These are phyloP conservation scores for Amaranthus palmeri DNA, from an alignment of 148 eudicot genomes.

Conservation along the genomic window DNA sequence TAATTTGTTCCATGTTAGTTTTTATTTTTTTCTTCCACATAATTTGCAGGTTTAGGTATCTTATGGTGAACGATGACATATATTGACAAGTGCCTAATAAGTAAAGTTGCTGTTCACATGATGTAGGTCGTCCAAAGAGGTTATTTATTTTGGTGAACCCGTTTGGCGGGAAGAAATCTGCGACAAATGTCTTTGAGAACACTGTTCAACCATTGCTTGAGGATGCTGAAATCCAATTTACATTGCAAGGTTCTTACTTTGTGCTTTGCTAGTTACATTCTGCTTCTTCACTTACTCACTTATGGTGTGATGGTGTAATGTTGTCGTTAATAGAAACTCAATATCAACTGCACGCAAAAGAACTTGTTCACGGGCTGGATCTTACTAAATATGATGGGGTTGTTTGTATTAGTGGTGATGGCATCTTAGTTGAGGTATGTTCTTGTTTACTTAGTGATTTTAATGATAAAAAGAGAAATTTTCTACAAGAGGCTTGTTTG, in stretches of 20 bases:
- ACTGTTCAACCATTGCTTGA: conserved; percentile 72
- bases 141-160: conserved; percentile 79
- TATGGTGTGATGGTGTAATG: conserved; percentile 12
- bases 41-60: no score
- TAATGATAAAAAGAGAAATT: not conserved
- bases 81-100: not conserved
- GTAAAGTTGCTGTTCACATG: conserved; percentile 6
- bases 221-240: conserved; percentile 66
- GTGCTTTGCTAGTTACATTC: not conserved
- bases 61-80: not conserved
- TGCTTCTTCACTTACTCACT: not conserved
- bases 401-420: conserved; percentile 95
- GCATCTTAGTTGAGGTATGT: conserved; percentile 80
- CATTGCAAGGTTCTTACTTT: conserved; percentile 51
- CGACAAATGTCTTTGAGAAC: conserved; percentile 47
- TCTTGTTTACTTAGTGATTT: not conserved
- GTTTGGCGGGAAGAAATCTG: conserved; percentile 76
- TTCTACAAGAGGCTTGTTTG: not conserved
- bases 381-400: conserved; percentile 75
- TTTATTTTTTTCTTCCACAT: no score
- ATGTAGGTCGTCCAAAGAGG: conserved; percentile 73
- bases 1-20: no score
- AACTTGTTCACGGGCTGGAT: conserved; percentile 62
- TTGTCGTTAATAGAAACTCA: conserved; percentile 49
- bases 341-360: conserved; percentile 81